phyloP scores from a whole-genome alignment of 78 protist species.

The Dictyostelium capitatum region DNA sequence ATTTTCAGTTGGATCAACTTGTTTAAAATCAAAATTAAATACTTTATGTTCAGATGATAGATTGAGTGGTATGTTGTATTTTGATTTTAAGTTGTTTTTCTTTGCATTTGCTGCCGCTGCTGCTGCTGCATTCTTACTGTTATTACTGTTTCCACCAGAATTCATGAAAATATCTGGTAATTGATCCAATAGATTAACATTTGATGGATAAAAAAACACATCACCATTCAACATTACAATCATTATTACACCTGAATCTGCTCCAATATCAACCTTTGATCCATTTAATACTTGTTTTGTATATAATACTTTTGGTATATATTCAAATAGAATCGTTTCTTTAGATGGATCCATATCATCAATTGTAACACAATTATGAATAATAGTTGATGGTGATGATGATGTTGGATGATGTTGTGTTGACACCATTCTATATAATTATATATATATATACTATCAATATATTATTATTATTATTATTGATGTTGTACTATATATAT shows the following conservation, averaged over 20 bases:
- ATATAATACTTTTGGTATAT: constrained; percentile 16
- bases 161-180: constrained; percentile 31
- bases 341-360: constrained; percentile 30
- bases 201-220: constrained; percentile 59
- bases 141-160: background rate
- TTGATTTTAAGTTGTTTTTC: constrained; percentile 51
- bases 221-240: constrained; percentile 71
- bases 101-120: background rate
- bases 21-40: background rate
- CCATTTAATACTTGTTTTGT: background rate
- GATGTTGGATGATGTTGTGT: background rate
- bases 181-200: constrained; percentile 30
- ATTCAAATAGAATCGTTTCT: constrained; percentile 22
- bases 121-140: background rate
- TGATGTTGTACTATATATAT: background rate
- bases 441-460: too few species aligned
- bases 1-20: background rate
- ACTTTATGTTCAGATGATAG: constrained; percentile 29
- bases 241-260: constrained; percentile 55
- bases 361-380: background rate
- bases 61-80: constrained; percentile 48
- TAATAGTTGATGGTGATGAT: background rate
- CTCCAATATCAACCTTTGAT: background rate
- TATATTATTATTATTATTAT: too few species aligned
- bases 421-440: too few species aligned